Base-by-base conservation (phyloP, 768 basidiomycete genomes). In the Termitomyces sp. region DNA sequence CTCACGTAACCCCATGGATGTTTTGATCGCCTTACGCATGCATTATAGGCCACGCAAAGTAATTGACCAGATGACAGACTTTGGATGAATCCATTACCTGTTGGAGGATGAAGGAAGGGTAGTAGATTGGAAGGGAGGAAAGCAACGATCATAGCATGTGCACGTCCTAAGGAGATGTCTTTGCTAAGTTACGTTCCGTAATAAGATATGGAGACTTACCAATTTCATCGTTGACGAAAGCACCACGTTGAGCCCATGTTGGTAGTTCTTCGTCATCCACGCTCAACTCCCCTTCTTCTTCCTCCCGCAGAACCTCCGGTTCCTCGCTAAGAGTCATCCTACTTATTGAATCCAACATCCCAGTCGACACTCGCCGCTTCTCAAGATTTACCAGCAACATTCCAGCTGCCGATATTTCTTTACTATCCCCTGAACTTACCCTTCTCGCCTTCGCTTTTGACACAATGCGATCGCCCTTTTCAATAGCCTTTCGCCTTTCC, bases 1-100 rank as follows among this genome's bases (percentile, higher is more conserved):
- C 80, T 88, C 57, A 95, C 87, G 70, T 87, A 95, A 0, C 93
- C 94, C 92, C 92, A 96, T 0, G 91, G 90, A 62, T 88, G 84
- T 48, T 83, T 83, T 8, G 91, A 93, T 58, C 84, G 82, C 26
- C 94, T 83, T 0, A 95, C 88, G 30, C 84, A 87, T 12, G 80
- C 70, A 69, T 95, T 96, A 73, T 93, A 94, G 0, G 90, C 86
- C 2, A 77, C 68, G 64, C 93, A 95, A 13, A 95, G 80, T 9
- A 92, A 71, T 64, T 92, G 88, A 0, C 94, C 93, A 4, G 87
- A 92, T 1, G 88, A 80, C 7, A 91, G 74, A 4, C 76, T 77
- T 3, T 72, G 68, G 2, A 90, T 75, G 62, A 91, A 79, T 0
- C 68, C 66, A 57, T 74, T 52, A 68, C 77, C 59, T 58, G 65